A percentile compares a stretch with the other conserved stretches of the same genome.
phyloP scores from a whole-genome alignment of 345 rosid genomes.

The Brassica juncea region DNA sequence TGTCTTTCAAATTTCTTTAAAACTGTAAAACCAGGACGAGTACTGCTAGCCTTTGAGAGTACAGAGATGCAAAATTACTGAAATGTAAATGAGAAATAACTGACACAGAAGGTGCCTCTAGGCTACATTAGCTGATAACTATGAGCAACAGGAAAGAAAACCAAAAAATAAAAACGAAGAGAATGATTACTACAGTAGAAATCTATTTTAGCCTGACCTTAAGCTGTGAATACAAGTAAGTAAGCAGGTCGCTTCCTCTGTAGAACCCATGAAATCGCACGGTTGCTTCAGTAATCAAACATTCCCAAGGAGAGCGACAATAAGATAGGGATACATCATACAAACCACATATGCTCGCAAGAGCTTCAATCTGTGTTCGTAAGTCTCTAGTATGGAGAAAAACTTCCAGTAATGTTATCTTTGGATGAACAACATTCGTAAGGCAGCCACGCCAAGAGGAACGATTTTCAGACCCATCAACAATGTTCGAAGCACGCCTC shows the following conservation, averaged over 20 bases:
- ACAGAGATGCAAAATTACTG: conserved; percentile 17
- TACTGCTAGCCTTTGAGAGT: not conserved
- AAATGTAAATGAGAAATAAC: conserved; percentile 11
- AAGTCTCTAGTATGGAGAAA: conserved; percentile 78
- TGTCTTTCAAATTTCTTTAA: not conserved
- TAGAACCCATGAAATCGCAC: conserved; percentile 53
- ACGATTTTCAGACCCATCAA: conserved; percentile 29
- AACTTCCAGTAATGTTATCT: conserved; percentile 71
- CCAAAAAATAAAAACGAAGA: not conserved
- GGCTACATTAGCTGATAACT: conserved; percentile 22
- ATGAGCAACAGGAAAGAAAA: not conserved
- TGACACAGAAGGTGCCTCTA: conserved; percentile 5
- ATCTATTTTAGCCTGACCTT: conserved; percentile 53
- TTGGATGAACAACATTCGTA: conserved; percentile 60
- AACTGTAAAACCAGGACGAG: not conserved
- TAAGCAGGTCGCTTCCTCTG: conserved; percentile 81
- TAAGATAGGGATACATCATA: conserved; percentile 54
- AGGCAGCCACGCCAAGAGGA: conserved; percentile 58
- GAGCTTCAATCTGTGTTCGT: conserved; percentile 77
- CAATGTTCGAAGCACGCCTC: conserved; percentile 54
- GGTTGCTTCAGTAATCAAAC: conserved; percentile 51
- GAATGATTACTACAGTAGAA: not conserved
- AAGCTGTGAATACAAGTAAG: conserved; percentile 67
- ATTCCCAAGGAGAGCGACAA: conserved; percentile 56
- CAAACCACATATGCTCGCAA: conserved; percentile 74